Base-by-base conservation (phyloP, 2,329 filamentous ascomycete species). In the Magnaporthiopsis incrustans region DNA sequence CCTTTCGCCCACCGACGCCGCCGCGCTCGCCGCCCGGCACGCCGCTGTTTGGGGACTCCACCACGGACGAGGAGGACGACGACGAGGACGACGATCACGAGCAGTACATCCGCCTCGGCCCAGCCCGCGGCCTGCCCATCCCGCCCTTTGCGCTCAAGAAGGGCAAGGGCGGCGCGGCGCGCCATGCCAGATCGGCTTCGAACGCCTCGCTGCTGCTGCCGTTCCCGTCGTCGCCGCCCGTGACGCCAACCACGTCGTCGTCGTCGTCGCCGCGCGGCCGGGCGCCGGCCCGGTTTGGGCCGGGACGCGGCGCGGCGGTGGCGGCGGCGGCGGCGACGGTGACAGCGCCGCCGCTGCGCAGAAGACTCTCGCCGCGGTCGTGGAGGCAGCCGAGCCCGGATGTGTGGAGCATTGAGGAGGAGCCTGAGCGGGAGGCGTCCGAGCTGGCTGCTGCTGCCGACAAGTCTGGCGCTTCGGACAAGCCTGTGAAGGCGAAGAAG, bases 381-480 rank as follows among this genome's bases (percentile, higher is more conserved):
- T 86, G 83, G 83, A 76, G 82, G 53, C 79, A 84, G 73, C 83
- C 83, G 8, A 85, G 83, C 69, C 82, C 82, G 0, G 82, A 85
- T 63, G 83, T 86, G 4, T 86, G 82, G 79, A 81, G 81, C 35
- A 86, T 86, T 64, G 80, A 84, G 72, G 83, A 86, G 71, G 82
- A 85, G 74, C 80, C 80, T 1, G 82, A 84, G 73, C 82, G 69
- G 81, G 35, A 22, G 26, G 60, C 25, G 12, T 35, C n/a, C 60
- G 38, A 84, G 68, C 71, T 79, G 60, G 60, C 60, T 30, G 72
- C 77, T 12, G 33, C 33, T 12, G 33, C 33, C 22, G 18, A 6
- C 44, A 10, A n/a, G 77, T 71, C 75, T 73, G 35, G 14, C 18
- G 44, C 11, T 4, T 1, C 8, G 44, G 44, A 53, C 22, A 53